Conservation (phyloP, 768 basidiomycete species). For the Leccinum variicolor region DNA sequence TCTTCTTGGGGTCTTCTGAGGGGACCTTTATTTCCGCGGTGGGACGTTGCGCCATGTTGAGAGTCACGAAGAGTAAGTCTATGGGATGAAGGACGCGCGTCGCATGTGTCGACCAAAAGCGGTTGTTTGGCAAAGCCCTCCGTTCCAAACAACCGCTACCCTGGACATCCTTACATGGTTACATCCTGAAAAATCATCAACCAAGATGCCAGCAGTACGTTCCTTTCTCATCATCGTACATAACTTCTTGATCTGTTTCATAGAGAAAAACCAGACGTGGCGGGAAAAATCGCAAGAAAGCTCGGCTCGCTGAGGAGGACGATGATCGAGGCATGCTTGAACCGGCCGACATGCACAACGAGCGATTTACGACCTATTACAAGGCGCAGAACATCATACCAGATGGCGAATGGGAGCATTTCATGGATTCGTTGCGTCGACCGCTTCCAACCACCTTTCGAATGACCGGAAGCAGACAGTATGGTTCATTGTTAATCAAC, state of each 20-base stretch:
- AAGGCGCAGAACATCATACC: constrained; percentile 71
- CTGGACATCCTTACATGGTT: neutral
- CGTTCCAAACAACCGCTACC: constrained; percentile 29
- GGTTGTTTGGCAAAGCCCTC: constrained; percentile 32
- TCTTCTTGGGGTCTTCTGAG: constrained; percentile 75
- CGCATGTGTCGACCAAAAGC: constrained; percentile 21
- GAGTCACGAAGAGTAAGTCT: constrained; percentile 9
- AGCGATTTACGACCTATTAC: constrained; percentile 66
- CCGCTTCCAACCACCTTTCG: constrained; percentile 94
- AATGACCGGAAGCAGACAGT: constrained; percentile 87
- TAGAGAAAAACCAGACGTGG: constrained; percentile 21
- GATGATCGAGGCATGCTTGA: constrained; percentile 52
- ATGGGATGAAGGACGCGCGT: constrained; percentile 27
- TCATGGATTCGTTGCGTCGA: constrained; percentile 59
- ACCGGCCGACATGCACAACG: constrained; percentile 66
- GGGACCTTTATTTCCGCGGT: constrained; percentile 60
- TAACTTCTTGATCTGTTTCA: neutral
- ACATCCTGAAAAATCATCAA: neutral
- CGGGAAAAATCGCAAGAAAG: neutral
- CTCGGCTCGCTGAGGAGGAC: constrained; percentile 19
- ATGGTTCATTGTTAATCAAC: constrained; percentile 14
- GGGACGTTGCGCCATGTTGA: constrained; percentile 55
- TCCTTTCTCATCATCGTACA: neutral
- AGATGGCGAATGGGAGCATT: constrained; percentile 74
- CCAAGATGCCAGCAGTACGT: constrained; percentile 19